These are phyloP conservation scores for Dryas integrifolia DNA, from an alignment of 331 rosid species.

Conservation along the genomic window DNA sequence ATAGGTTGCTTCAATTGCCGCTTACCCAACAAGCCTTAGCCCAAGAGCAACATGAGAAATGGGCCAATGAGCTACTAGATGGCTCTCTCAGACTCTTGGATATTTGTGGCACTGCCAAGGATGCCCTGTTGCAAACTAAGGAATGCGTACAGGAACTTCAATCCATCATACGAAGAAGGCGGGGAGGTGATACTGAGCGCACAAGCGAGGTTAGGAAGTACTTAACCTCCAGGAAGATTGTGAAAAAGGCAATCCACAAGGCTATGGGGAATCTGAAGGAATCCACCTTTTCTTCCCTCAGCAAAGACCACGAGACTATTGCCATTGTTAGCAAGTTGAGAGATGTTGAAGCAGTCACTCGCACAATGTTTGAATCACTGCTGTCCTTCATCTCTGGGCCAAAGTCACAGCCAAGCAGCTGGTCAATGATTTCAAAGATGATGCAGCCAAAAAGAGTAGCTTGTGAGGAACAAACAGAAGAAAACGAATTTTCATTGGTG, in stretches of 20 bases:
- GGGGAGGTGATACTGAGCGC: constrained; percentile 29
- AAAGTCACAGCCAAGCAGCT: constrained; percentile 33
- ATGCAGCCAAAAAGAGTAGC: constrained; percentile 32
- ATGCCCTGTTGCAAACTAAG: constrained; percentile 45
- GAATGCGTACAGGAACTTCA: constrained; percentile 40
- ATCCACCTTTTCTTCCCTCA: constrained; percentile 3
- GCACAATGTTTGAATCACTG: constrained; percentile 35
- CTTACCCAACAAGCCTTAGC: constrained; percentile 24
- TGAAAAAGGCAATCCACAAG: constrained; percentile 45
- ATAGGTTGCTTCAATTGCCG: constrained; percentile 37
- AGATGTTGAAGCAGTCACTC: constrained; percentile 37
- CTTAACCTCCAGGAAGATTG: constrained; percentile 44
- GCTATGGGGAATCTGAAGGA: constrained; percentile 12
- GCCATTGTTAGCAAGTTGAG: constrained; percentile 30
- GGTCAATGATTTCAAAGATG: constrained; percentile 47
- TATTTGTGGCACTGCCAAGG: constrained; percentile 39
- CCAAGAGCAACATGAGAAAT: constrained; percentile 22
- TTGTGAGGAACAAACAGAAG: constrained; percentile 21
- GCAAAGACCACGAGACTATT: constrained; percentile 24
- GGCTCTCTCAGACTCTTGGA: constrained; percentile 42
- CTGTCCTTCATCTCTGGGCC: constrained; percentile 30
- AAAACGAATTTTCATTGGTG: constrained; percentile 18
- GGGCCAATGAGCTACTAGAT: constrained; percentile 31
- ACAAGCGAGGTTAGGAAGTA: constrained; percentile 37
- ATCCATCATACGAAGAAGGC: constrained; percentile 41